phyloP scores from a whole-genome alignment of 225 moss, liverwort and hornwort genomes.

The Anthoceros angustus region DNA sequence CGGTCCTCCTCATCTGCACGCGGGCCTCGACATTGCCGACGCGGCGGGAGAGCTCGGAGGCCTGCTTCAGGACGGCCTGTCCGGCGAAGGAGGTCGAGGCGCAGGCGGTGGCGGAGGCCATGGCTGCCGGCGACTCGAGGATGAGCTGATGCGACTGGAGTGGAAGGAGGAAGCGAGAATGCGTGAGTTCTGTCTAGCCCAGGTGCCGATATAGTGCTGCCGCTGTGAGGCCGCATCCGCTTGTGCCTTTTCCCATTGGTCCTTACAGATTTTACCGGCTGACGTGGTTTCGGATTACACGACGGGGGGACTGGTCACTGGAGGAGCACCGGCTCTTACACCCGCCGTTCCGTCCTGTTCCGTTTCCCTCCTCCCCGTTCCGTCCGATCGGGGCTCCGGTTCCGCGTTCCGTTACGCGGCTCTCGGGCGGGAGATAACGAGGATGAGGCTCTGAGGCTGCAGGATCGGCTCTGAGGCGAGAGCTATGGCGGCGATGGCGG shows the following conservation, averaged over 20 bases:
- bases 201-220: background rate
- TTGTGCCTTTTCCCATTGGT: background rate
- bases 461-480: too few species aligned
- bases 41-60: constrained; percentile 24
- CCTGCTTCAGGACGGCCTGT: constrained; percentile 27
- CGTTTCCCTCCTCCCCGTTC: background rate
- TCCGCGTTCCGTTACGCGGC: too few species aligned
- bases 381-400: background rate
- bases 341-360: background rate
- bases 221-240: background rate
- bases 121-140: constrained; percentile 5
- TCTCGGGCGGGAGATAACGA: too few species aligned
- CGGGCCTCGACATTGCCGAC: constrained; percentile 38
- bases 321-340: background rate
- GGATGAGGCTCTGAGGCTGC: too few species aligned
- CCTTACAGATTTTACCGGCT: background rate
- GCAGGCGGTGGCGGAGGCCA: constrained; percentile 43
- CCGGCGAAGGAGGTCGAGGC: constrained; percentile 38
- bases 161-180: background rate
- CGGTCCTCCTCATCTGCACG: constrained; percentile 25
- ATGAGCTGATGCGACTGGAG: background rate
- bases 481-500: background rate
- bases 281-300: background rate
- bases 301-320: background rate
- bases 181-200: background rate